Percentiles rank a stretch among this genome's conserved stretches.
phyloP scores from a whole-genome alignment of 2,329 filamentous ascomycete species.

The Monosporascus ibericus region DNA sequence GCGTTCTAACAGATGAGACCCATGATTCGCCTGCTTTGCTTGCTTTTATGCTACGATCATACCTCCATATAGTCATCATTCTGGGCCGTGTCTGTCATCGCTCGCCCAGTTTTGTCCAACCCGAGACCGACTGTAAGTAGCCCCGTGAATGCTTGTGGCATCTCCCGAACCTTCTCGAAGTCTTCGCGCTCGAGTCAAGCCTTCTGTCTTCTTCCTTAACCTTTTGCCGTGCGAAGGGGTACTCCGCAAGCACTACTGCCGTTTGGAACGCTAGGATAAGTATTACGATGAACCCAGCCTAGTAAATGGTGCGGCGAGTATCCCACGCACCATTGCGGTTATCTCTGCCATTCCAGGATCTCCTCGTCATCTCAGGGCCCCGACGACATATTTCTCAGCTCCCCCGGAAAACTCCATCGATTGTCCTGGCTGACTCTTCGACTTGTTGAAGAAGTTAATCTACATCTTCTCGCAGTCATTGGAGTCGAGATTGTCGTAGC shows the following conservation, averaged over 20 bases:
- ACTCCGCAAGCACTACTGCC: constrained; percentile 6
- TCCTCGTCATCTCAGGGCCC: background rate
- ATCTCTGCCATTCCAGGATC: constrained; percentile 4
- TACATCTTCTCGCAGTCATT: constrained; percentile 15
- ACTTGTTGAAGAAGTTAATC: constrained; percentile 12
- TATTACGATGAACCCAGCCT: background rate
- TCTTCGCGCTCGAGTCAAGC: constrained; percentile 1
- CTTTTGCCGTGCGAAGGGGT: constrained; percentile 1
- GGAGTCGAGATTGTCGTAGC: constrained; percentile 15
- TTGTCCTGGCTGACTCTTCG: constrained; percentile 2
- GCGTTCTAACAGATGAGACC: too few relatives aligned
- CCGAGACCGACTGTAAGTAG: background rate
- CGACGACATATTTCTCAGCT: constrained; percentile 3
- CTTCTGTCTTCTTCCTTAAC: constrained; percentile 1
- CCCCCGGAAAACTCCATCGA: constrained; percentile 1
- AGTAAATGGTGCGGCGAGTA: background rate
- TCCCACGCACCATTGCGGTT: constrained; percentile 3
- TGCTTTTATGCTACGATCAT: background rate
- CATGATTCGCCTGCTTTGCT: too few relatives aligned
- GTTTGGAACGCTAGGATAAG: constrained; percentile 2
- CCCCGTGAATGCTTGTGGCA: constrained; percentile 3
- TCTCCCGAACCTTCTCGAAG: constrained; percentile 6
- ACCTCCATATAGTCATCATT: background rate
- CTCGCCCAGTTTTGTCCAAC: background rate
- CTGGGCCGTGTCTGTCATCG: background rate